Evolutionary conservation across 2,329 filamentous ascomycete genomes (phyloP), one percentile per base, ranked within the genome.

Genomic region (Arthrinium puccinioides): DNA sequence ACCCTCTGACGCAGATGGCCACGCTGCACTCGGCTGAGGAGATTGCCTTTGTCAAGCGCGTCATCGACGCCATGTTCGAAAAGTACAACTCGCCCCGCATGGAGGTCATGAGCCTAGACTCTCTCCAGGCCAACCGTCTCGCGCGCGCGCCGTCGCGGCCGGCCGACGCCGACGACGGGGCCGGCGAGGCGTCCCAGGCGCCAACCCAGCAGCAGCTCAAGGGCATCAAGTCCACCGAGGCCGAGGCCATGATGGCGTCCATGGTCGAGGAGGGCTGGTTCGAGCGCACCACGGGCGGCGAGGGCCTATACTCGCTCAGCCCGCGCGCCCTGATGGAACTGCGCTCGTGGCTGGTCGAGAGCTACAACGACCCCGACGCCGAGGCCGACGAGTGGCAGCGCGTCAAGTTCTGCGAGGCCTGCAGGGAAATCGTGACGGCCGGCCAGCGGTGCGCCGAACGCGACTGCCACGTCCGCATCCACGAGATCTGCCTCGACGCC

Each of bases 61-160:
- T 96, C 4, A 74, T 98, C 1, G 89, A 96, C 57, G 79, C 76
- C 49, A 94, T 98, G 76, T 98, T 97, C 55, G 87, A 94, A 45
- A 83, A 77, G 15, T 80, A 87, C 64, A 97, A 97, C 55, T 87
- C 81, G 0, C 72, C 69, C 8, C 70, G 78, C n/a, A 77, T 80
- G 52, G 90, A 98, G 61, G 75, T 87, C 19, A 82, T 96, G 75
- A 88, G 86, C 4, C 66, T 97, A 4, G 84, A 79, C 10, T 74
- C 77, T 30, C 87, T 87, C 57, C 81, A 95, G 52, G 89, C 89
- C 4, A 68, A 84, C 37, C 81, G 86, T 48, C 64, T 94, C 32
- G 68, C 76, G 9, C 64, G 74, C 33, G 73, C 76, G 21, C 58
- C 70, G 18, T 58, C 60, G 32, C 46, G 50, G 13, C 33, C 24